These are phyloP conservation scores for Diaporthe sp. DNA, from an alignment of 2,329 filamentous ascomycete species.

Conservation along the genomic window DNA sequence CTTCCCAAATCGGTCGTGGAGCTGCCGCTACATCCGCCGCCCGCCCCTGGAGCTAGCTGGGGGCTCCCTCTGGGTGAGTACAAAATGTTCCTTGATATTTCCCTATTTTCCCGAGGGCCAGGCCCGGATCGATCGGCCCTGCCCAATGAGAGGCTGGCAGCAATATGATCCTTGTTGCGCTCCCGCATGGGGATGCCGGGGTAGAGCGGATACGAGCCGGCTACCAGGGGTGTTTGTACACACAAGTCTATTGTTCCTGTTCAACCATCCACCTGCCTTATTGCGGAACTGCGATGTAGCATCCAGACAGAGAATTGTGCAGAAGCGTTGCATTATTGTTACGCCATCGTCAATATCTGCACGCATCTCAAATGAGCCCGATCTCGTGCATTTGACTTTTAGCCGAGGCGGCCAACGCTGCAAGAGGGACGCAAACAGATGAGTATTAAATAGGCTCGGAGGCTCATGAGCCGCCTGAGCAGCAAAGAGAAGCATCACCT, in stretches of 20 bases:
- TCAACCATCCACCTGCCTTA: slow-evolving; percentile 18
- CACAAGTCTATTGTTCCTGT: slow-evolving; percentile 12
- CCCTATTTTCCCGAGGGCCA: slow-evolving; percentile 18
- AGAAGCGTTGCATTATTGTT: slow-evolving; percentile 30
- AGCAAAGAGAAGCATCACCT: not conserved
- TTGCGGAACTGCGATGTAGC: slow-evolving; percentile 16
- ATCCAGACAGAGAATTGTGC: not conserved
- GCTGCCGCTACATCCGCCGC: slow-evolving; percentile 8
- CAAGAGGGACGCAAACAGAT: not conserved
- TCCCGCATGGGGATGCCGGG: slow-evolving; percentile 8
- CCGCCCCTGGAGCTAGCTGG: slow-evolving; percentile 13
- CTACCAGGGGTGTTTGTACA: not conserved
- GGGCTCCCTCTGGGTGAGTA: not conserved
- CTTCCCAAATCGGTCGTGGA: not conserved
- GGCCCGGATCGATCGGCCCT: not conserved
- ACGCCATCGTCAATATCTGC: slow-evolving; percentile 29
- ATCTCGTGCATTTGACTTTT: slow-evolving; percentile 10
- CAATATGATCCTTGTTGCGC: not conserved
- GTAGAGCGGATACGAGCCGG: not conserved
- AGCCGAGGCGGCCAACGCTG: slow-evolving; percentile 1
- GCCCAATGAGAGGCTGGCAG: not conserved
- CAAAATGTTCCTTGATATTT: slow-evolving; percentile 10
- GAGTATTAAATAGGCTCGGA: slow-evolving; percentile 18
- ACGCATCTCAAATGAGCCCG: slow-evolving; percentile 6
- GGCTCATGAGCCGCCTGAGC: slow-evolving; percentile 7